Evolutionary conservation across 306 rosid genomes (phyloP), one percentile per base, ranked within the genome.

Genomic region (Gastrolobium bilobum): DNA sequence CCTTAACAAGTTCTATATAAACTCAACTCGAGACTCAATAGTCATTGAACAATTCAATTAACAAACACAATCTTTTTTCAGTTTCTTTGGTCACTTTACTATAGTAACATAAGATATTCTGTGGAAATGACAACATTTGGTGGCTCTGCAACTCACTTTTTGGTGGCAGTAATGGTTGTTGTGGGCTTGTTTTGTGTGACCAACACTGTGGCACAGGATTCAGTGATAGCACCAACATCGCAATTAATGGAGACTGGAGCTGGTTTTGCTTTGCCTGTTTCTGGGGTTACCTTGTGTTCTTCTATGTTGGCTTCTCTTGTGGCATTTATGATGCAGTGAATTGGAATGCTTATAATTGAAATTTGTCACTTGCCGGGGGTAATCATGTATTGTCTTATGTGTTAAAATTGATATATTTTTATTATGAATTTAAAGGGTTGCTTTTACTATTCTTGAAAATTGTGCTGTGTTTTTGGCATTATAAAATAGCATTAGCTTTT

Each of bases 281-380:
- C 91, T 26, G 78, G 64, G 71, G 76, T 72, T 29, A 59, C 64
- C 34, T 35, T 82, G 72, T 63, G 56, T 59, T 85, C 68, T 66
- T 85, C 88, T 59, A 0, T 87, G 39, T 43, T 91, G 82, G 84
- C 79, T 81, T 87, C 90, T 82, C 61, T 91, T 42, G 53, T 81
- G 72, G 75, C 85, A 52, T 83, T 74, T 66, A 56, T 78, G 50
- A 56, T 84, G 78, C 81, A 76, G 52, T 79, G 75, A 76, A 56
- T 65, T 62, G 40, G 48, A 35, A 14, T 8, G 10, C 60, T 65
- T 39, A 51, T 64, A 63, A 43, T 69, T 74, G 79, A 75, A 59
- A 56, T 77, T 9, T 84, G 35, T 47, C 20, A 54, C 76, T 74
- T 79, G 74, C 8, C 34, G 73, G 65, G 47, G 46, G 46, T 68